Base-by-base conservation (phyloP, 495 filamentous ascomycete genomes). In the Bryoglossum gracile region DNA sequence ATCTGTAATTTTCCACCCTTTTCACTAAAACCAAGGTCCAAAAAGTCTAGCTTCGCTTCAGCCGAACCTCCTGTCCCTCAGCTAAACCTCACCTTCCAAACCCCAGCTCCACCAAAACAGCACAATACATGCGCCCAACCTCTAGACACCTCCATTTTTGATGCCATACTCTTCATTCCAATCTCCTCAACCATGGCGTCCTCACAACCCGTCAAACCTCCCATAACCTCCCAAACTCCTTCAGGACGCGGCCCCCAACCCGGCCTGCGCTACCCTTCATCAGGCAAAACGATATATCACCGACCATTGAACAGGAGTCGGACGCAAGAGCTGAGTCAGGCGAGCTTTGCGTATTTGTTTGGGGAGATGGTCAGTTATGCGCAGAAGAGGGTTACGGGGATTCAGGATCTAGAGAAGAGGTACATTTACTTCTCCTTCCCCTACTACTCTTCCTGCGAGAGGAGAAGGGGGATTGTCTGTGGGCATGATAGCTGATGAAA, bases 201-300 rank as follows among this genome's bases (percentile, higher is more conserved):
- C 50, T 58, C 62, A 18, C 64, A 66, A 46, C 58, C 61, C 47
- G 56, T 30, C 56, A 71, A 67, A 62, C 60, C 46, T 45, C 64
- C 54, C 50, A 57, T 54, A 62, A 55, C 57, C 44, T 60, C 55
- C 5, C 46, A 68, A 51, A n/a, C n/a, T n/a, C n/a, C n/a, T n/a
- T 55, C 63, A 19, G 63, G 48, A 36, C 48, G 39, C 28, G 11
- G 22, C 21, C 47, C 37, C 53, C 64, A 68, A 23, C 65, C 79
- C 8, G 87, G 85, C n/a, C 84, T 98, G 41, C 85, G 89, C 51
- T 87, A 94, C 57, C 89, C 92, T n/a, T 85, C 86, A 21, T 92
- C 84, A 62, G 87, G 87, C 68, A 96, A 96, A 68, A 95, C 89
- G 41, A 96, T 99, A 68, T 99, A 97, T 68, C 88, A 97, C 75